phyloP scores from a whole-genome alignment of 73 alveolate genomes.

The Blepharisma japonicum region DNA sequence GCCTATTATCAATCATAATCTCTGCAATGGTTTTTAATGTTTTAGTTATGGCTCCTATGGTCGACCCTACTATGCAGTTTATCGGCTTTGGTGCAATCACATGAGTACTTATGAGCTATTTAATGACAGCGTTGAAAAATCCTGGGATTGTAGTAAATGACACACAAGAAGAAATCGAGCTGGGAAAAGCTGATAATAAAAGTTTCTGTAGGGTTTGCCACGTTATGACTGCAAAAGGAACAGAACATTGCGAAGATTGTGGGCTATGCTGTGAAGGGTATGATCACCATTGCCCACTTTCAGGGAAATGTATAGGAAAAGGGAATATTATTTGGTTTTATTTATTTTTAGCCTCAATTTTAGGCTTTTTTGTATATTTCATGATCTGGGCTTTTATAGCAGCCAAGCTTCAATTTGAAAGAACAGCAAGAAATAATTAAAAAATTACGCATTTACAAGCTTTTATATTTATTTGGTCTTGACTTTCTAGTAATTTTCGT shows the following conservation, averaged over 20 bases:
- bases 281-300: slow-evolving; percentile 73
- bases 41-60: slow-evolving; percentile 7
- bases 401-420: too few relatives aligned
- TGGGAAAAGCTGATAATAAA: not conserved
- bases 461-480: too few relatives aligned
- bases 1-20: not conserved
- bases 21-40: not conserved
- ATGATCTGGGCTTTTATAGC: too few relatives aligned
- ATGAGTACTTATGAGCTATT: not conserved
- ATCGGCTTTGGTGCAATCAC: not conserved
- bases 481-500: not conserved
- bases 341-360: not conserved
- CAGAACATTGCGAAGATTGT: slow-evolving; percentile 65
- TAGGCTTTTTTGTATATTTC: too few relatives aligned
- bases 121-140: not conserved
- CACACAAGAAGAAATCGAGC: not conserved
- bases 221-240: slow-evolving; percentile 31
- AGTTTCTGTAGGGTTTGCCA: slow-evolving; percentile 46
- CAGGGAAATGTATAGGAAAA: slow-evolving; percentile 66
- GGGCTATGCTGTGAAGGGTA: slow-evolving; percentile 52
- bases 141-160: not conserved
- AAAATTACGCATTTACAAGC: too few relatives aligned
- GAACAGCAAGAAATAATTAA: too few relatives aligned
- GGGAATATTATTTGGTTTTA: slow-evolving; percentile 42
- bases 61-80: not conserved